Evolutionary conservation across 768 basidiomycete species (phyloP), one percentile per base, ranked within the genome.

Genomic region (Candolleomyces eurysporus): DNA sequence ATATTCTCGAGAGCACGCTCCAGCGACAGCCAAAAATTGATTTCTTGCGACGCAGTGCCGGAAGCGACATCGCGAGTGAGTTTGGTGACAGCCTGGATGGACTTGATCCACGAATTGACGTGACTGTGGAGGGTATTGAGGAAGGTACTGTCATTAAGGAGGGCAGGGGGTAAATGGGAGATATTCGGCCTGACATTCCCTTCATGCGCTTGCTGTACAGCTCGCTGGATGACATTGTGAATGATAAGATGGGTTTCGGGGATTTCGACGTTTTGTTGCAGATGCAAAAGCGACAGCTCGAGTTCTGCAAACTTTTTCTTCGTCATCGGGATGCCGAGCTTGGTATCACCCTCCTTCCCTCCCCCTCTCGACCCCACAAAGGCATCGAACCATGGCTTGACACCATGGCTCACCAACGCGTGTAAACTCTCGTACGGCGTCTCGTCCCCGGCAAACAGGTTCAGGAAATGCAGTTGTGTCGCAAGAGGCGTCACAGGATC

Each of bases 281-380:
- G 82, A 71, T 99, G 97, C 1, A 98, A 79, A 16, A 98, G 78
- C 2, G 94, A 95, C 10, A 98, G 77, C 73, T 99, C 96, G 59
- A 98, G 87, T 68, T 99, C 97, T 8, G 97, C 96, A 69, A 98
- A 98, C 76, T 98, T 98, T 81, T 96, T 96, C 85, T 98, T 98
- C 50, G 96, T 95, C 83, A 97, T 93, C 3, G 97, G 97, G 61
- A 99, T 98, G 81, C 79, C 93, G 88, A 93, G 90, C 75, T 94
- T 92, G 48, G 80, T 84, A 70, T 94, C 94, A 8, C 78, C 77
- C 36, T 91, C 90, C 70, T 92, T 94, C 57, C 84, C 87, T 60
- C 82, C 78, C 30, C 87, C 84, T 55, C 94, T 84, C 22, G 93
- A 82, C 22, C 91, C 94, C 30, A 98, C 95, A 68, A 96, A 98